Evolutionary conservation across 2,329 filamentous ascomycete species (phyloP).

Genomic region (Beauveria medogensis): DNA sequence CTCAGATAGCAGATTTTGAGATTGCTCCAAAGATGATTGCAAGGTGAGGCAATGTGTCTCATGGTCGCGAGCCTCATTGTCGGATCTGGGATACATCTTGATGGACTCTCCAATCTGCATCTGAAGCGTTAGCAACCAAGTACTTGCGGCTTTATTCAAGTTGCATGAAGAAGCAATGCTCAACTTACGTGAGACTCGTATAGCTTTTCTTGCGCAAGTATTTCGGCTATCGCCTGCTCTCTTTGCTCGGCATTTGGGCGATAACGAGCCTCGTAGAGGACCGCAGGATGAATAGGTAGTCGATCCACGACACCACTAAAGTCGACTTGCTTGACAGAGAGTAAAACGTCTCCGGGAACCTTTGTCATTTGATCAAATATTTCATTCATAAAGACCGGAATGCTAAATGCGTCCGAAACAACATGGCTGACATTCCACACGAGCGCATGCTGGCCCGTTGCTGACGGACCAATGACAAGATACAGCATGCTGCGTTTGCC

Average conservation of each 20-base stretch:
- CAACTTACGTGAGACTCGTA: background rate
- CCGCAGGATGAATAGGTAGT: background rate
- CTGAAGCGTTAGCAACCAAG: background rate
- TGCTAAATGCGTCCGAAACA: background rate
- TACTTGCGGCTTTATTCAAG: background rate
- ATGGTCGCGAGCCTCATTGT: background rate
- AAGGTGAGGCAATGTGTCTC: background rate
- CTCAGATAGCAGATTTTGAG: background rate
- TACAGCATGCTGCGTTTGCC: slow-evolving; percentile 5
- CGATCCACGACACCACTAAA: background rate
- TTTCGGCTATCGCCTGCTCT: background rate
- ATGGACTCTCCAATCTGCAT: background rate
- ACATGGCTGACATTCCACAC: slow-evolving; percentile 2
- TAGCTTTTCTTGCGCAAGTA: background rate
- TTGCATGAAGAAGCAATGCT: background rate
- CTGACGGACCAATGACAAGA: background rate
- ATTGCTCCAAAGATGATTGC: background rate
- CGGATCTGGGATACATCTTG: background rate
- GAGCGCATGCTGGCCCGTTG: background rate
- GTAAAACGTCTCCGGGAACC: background rate
- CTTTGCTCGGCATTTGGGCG: background rate
- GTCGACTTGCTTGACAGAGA: background rate
- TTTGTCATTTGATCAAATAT: background rate
- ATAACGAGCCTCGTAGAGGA: background rate
- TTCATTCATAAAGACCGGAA: background rate